phyloP scores from a whole-genome alignment of 108 stramenopile species.

The Nitzschia sp. region DNA sequence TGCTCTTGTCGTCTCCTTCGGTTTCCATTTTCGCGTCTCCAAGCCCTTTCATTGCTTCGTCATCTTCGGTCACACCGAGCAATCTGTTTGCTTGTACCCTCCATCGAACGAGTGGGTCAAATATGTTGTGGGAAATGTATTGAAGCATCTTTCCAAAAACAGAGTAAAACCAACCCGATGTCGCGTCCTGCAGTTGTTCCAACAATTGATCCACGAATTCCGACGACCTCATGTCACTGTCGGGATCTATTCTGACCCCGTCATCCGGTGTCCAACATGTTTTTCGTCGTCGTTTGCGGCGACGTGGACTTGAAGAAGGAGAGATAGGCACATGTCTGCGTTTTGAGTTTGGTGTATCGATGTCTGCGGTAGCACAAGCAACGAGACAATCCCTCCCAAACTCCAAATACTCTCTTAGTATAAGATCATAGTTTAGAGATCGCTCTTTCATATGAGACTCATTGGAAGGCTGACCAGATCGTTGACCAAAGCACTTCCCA shows the following conservation, averaged over 20 bases:
- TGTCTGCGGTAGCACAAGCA: slow-evolving; percentile 20
- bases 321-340: slow-evolving; percentile 9
- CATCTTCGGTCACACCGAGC: slow-evolving; percentile 27
- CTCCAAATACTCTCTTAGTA: slow-evolving; percentile 23
- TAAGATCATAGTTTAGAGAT: slow-evolving; percentile 7
- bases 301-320: slow-evolving; percentile 6
- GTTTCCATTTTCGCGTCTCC: neutral
- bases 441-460: neutral
- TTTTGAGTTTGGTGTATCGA: slow-evolving; percentile 21
- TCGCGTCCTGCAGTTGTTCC: neutral
- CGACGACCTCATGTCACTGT: slow-evolving; percentile 17
- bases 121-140: slow-evolving; percentile 18
- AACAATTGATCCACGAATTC: slow-evolving; percentile 15
- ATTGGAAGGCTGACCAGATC: slow-evolving; percentile 11
- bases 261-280: neutral
- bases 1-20: slow-evolving; percentile 19
- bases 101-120: slow-evolving; percentile 33
- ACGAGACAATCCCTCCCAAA: slow-evolving; percentile 26
- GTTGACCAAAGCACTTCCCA: slow-evolving; percentile 16
- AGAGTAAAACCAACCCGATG: slow-evolving; percentile 10
- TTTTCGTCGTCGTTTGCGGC: slow-evolving; percentile 24
- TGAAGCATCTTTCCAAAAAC: slow-evolving; percentile 28
- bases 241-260: slow-evolving; percentile 3
- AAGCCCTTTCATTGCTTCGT: slow-evolving; percentile 1
- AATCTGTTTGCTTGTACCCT: slow-evolving; percentile 13